A percentile compares a stretch with the other conserved stretches of the same genome.
These are phyloP conservation scores for Chaetoscypha palmicola DNA, from an alignment of 2,329 filamentous ascomycete genomes.

Conservation along the genomic window DNA sequence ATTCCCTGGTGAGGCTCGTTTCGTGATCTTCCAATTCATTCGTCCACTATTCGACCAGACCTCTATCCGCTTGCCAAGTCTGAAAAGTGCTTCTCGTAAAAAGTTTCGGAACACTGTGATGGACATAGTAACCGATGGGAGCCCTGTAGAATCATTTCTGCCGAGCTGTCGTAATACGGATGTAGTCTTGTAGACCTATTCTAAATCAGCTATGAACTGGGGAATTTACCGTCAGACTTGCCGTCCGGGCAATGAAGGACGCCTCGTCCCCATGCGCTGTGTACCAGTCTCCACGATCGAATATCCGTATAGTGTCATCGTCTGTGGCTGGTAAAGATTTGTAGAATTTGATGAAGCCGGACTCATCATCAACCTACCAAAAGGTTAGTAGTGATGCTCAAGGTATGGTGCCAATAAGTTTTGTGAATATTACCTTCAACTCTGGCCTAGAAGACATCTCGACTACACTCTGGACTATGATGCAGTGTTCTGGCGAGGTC, in stretches of 20 bases:
- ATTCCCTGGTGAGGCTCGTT: conserved; percentile 92
- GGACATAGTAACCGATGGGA: conserved; percentile 92
- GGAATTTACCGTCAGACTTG: conserved; percentile 32
- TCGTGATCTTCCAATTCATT: conserved; percentile 86
- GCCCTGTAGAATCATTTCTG: conserved; percentile 70
- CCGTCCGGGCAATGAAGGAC: conserved; percentile 71
- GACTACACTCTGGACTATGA: neutral
- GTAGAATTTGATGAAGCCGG: conserved; percentile 94
- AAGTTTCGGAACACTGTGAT: conserved; percentile 94
- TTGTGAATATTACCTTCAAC: conserved; percentile 48
- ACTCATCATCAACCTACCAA: conserved; percentile 82
- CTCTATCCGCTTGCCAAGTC: conserved; percentile 82
- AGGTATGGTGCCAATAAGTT: no score
- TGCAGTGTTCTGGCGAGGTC: neutral
- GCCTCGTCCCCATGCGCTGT: conserved; percentile 87
- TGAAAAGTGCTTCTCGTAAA: conserved; percentile 86
- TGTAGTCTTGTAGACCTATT: conserved; percentile 89
- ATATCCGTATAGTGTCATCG: conserved; percentile 76
- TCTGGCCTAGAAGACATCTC: conserved; percentile 67
- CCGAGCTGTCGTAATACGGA: conserved; percentile 90
- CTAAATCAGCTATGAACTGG: neutral
- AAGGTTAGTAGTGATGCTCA: conserved; percentile 11
- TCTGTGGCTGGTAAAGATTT: conserved; percentile 69
- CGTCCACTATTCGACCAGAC: conserved; percentile 76
- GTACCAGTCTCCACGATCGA: conserved; percentile 92